Evolutionary conservation across 2,329 filamentous ascomycete genomes (phyloP), one percentile per base, ranked within the genome.

Genomic region (Trichoderma koningii): DNA sequence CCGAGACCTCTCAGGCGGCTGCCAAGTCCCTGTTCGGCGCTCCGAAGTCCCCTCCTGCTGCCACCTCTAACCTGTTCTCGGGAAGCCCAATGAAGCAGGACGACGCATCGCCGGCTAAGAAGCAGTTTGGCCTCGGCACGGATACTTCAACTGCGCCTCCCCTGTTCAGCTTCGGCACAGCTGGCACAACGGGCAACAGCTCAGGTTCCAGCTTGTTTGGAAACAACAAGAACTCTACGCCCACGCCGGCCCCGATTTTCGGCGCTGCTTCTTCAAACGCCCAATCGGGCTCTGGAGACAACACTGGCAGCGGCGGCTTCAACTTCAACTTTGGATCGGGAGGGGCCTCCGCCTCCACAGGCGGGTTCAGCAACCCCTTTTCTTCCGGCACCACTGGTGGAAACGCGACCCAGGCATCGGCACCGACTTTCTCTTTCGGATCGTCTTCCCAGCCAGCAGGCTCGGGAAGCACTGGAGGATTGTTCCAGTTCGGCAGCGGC

Each of bases 51-150:
- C 73, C 75, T 5, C 66, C 74, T 5, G 70, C 73, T 7, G 59
- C 71, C 7, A 60, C 70, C 5, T 69, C 66, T 61, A 70, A 74
- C 21, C 64, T 77, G 66, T 82, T 83, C 69, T 52, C 42, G 76
- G 77, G 77, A 38, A 79, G 78, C 60, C 77, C 76, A 17, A 78
- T 82, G 71, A 80, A 81, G 67, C 77, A 82, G 65, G 77, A 80
- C 64, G 75, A 72, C 6, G 71, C 74, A 7, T 77, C 77, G 3
- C 75, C 76, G 14, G 76, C 74, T 9, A 79, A 79, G 73, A 77
- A 74, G 65, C 63, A 71, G 1, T 75, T 75, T 52, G 69, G 73
- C n/a, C 71, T 66, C 38, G 70, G 59, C 47, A 67, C 69, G 10
- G 63, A 65, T 19, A 68, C 68, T 2, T 51, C 69, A 30, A 65